These are phyloP conservation scores for Leccinum rimulosum DNA, from an alignment of 768 basidiomycete genomes.

Conservation along the genomic window DNA sequence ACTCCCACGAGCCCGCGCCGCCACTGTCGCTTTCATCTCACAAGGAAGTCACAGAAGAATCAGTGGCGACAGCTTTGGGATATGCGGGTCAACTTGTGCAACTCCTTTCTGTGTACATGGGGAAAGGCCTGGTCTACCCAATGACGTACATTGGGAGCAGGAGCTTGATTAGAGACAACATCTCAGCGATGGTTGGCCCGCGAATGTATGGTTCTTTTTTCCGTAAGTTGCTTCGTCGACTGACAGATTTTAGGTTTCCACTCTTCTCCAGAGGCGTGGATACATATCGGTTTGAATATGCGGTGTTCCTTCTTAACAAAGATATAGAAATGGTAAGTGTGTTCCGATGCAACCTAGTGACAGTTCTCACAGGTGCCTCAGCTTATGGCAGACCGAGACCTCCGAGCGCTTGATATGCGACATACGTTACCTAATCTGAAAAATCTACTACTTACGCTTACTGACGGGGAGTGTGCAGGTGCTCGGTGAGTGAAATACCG, in stretches of 20 bases:
- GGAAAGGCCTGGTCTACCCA: constrained; percentile 79
- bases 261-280: constrained; percentile 94
- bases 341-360: background rate
- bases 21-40: constrained; percentile 66
- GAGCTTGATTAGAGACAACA: constrained; percentile 88
- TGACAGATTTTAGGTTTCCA: constrained; percentile 69
- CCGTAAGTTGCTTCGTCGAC: background rate
- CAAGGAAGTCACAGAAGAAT: constrained; percentile 78
- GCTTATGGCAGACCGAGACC: constrained; percentile 89
- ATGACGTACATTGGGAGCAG: constrained; percentile 88
- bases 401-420: constrained; percentile 88
- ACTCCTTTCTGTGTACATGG: constrained; percentile 75
- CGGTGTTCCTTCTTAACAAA: constrained; percentile 94
- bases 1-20: constrained; percentile 76
- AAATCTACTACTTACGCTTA: constrained; percentile 84
- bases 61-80: constrained; percentile 85
- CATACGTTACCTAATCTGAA: constrained; percentile 97
- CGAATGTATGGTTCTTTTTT: constrained; percentile 63
- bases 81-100: constrained; percentile 87
- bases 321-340: constrained; percentile 83
- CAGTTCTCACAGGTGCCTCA: constrained; percentile 31
- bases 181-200: constrained; percentile 93
- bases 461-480: constrained; percentile 58
- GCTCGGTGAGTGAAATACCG: constrained; percentile 40
- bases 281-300: constrained; percentile 96